Evolutionary conservation across 257 asterid species (phyloP), one percentile per base, ranked within the genome.

Genomic region (Petrea volubilis): DNA sequence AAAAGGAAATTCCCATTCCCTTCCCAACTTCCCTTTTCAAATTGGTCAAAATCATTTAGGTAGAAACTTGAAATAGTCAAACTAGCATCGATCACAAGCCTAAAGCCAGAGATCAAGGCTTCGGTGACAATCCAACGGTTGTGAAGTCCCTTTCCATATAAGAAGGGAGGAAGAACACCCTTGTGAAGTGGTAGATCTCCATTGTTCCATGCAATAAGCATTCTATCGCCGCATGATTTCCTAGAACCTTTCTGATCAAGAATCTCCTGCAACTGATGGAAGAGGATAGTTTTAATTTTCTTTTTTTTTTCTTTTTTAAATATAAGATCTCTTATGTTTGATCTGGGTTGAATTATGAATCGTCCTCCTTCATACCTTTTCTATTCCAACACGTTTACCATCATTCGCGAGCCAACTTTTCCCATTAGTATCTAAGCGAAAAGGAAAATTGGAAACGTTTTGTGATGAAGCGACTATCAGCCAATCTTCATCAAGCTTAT

Each of bases 401-500:
- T 86, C 91, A 66, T 85, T 78, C 34, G 78, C 49, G 27, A 83
- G 58, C 92, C 93, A 86, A 57, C 69, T 67, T 69, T 79, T 85
- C 53, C 88, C 90, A 74, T 80, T 82, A 56, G 81, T 56, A 78
- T 83, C 86, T 76, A 87, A 82, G 75, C 27, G 78, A 78, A 84
- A 87, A 53, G 96, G 90, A 38, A 86, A 89, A 77, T 65, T 17
- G 74, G 91, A 79, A 74, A 78, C 64, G 8, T 75, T 80, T 72
- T 69, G 79, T 15, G 92, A 79, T 20, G 84, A 82, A 52, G 96
- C 86, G 51, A 88, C 59, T 21, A 91, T 86, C 65, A 94, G 84
- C 97, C 99, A 94, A 44, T 91, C 96, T 43, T 91, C 90, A 82
- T 94, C 98, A 25, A 94, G 97, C 82, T 78, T 91, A 81, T 86